These are phyloP conservation scores for Chara braunii DNA, from an alignment of 139 green algal genomes.

Conservation along the genomic window DNA sequence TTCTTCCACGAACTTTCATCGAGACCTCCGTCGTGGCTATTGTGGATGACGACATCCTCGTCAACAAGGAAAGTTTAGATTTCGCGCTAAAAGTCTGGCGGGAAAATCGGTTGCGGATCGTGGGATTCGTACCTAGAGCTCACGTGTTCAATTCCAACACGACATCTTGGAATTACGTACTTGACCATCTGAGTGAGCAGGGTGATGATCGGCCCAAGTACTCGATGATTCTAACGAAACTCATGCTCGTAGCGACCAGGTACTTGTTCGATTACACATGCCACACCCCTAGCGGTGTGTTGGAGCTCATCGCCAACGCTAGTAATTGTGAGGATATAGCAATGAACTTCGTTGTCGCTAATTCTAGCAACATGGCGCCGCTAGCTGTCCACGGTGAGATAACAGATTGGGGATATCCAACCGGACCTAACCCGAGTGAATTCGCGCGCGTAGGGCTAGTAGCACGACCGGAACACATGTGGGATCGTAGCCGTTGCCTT, in stretches of 20 bases:
- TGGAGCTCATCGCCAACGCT: conserved; percentile 22
- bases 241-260: conserved; percentile 24
- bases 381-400: conserved; percentile 14
- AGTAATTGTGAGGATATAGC: conserved; percentile 39
- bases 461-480: conserved; percentile 17
- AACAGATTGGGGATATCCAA: conserved; percentile 34
- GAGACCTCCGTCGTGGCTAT: conserved; percentile 21
- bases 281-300: conserved; percentile 10
- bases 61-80: conserved; percentile 8
- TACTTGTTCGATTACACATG: conserved; percentile 35
- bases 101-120: conserved; percentile 23
- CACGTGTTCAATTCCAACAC: conserved; percentile 11
- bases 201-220: too few relatives aligned
- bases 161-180: conserved; percentile 9
- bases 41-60: conserved; percentile 34
- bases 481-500: conserved; percentile 26
- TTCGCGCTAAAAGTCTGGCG: conserved; percentile 27
- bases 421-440: conserved; percentile 22
- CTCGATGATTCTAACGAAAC: conserved; percentile 38
- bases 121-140: conserved; percentile 30
- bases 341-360: conserved; percentile 36
- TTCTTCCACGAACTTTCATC: conserved; percentile 32
- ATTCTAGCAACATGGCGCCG: conserved; percentile 3
- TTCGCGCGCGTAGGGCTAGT: conserved; percentile 17
- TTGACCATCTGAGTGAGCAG: too few relatives aligned